A percentile compares a stretch with the other conserved stretches of the same genome.
Evolutionary conservation across 208 protist genomes (phyloP).

Genomic region (Leishmania lainsoni): DNA sequence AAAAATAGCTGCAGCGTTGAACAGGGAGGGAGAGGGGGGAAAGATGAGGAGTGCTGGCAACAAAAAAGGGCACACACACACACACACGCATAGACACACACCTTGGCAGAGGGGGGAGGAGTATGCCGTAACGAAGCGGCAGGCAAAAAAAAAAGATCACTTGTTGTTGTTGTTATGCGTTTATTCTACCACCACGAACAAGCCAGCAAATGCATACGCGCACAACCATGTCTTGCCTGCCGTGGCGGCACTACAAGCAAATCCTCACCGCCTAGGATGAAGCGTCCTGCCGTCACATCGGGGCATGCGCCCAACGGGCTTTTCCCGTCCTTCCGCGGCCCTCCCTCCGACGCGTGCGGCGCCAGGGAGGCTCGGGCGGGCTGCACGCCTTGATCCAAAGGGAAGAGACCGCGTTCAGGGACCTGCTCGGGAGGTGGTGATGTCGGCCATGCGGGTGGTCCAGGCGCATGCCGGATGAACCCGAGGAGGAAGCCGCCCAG

Average conservation of each 20-base stretch:
- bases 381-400: neutral
- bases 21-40: neutral
- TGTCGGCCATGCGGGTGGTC: neutral
- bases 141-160: neutral
- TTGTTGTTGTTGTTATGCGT: too few species aligned
- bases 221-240: neutral
- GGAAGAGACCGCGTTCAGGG: neutral
- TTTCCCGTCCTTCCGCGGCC: neutral
- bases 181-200: neutral
- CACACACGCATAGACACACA: neutral
- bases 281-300: neutral
- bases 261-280: neutral
- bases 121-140: neutral
- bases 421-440: neutral
- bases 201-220: neutral
- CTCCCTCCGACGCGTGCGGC: neutral
- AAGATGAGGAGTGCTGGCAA: neutral
- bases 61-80: neutral
- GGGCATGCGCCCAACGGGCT: neutral
- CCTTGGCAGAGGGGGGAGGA: neutral
- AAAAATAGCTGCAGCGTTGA: neutral
- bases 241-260: neutral
- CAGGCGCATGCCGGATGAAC: neutral
- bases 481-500: neutral
- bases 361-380: neutral